Conservation (phyloP, 495 filamentous ascomycete genomes). For the Ascodesmis nigricans region DNA sequence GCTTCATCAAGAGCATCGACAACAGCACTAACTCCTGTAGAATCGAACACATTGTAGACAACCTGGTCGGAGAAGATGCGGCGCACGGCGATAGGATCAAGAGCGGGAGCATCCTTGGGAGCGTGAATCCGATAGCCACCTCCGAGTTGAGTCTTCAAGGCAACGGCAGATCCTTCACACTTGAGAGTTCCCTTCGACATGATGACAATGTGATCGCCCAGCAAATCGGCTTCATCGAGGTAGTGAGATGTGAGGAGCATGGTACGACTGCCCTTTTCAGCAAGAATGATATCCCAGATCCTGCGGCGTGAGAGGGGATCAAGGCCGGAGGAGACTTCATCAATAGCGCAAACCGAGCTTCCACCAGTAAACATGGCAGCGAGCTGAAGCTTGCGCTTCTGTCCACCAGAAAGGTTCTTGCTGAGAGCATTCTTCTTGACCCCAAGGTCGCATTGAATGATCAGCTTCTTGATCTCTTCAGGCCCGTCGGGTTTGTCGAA, state of each 20-base stretch:
- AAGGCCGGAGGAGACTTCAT: slow-evolving; percentile 65
- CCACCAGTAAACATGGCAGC: slow-evolving; percentile 87
- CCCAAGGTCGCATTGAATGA: slow-evolving; percentile 44
- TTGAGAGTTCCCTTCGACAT: slow-evolving; percentile 49
- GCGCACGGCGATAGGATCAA: slow-evolving; percentile 35
- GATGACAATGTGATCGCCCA: slow-evolving; percentile 59
- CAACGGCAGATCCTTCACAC: slow-evolving; percentile 54
- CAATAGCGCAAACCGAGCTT: slow-evolving; percentile 63
- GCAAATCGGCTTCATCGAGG: slow-evolving; percentile 53
- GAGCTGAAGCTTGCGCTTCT: slow-evolving; percentile 77
- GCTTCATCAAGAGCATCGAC: slow-evolving; percentile 40
- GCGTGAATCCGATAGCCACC: slow-evolving; percentile 61
- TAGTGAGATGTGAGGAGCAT: slow-evolving; percentile 75
- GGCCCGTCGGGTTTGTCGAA: slow-evolving; percentile 27
- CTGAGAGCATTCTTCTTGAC: slow-evolving; percentile 43
- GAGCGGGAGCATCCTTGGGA: slow-evolving; percentile 31
- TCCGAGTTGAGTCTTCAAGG: slow-evolving; percentile 44
- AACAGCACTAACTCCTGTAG: slow-evolving; percentile 38
- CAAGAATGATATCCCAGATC: slow-evolving; percentile 75
- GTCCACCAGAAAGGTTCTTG: slow-evolving; percentile 58
- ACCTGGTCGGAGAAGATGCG: slow-evolving; percentile 39
- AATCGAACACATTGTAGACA: slow-evolving; percentile 43
- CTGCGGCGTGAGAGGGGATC: slow-evolving; percentile 63
- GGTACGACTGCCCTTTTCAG: slow-evolving; percentile 52
- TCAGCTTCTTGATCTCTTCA: slow-evolving; percentile 34